A percentile compares a stretch with the other conserved stretches of the same genome.
phyloP scores from a whole-genome alignment of 2,329 filamentous ascomycete species.

The Fusarium sp. region DNA sequence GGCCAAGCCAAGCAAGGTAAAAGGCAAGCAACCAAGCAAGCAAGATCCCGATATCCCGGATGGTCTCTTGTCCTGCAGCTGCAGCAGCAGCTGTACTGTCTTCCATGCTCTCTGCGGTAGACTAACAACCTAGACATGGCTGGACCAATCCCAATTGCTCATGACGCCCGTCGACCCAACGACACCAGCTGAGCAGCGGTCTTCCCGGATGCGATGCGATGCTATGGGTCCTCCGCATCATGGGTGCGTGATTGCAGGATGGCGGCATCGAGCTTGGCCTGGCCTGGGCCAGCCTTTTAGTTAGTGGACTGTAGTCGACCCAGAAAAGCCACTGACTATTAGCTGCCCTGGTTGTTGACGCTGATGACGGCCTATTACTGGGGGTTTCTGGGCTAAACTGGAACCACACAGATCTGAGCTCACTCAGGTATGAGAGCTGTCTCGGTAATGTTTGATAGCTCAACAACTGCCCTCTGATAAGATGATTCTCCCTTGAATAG shows the following conservation, averaged over 20 bases:
- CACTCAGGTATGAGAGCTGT: neutral
- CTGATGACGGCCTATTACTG: neutral
- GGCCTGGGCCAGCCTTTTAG: constrained; percentile 9
- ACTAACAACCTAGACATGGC: constrained; percentile 6
- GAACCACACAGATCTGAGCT: neutral
- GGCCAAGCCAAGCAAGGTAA: constrained; percentile 31
- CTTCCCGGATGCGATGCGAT: constrained; percentile 24
- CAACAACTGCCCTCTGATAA: neutral
- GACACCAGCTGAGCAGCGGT: constrained; percentile 36
- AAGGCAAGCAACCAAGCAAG: constrained; percentile 32
- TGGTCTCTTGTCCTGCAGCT: constrained; percentile 3
- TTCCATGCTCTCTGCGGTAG: constrained; percentile 12
- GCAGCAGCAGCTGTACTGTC: constrained; percentile 1
- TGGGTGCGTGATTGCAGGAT: constrained; percentile 38
- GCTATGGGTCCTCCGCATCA: constrained; percentile 28
- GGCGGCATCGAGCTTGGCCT: constrained; percentile 28
- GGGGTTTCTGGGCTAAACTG: neutral
- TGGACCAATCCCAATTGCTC: constrained; percentile 8
- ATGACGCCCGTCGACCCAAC: neutral
- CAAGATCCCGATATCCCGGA: constrained; percentile 26
- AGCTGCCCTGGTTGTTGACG: constrained; percentile 8
- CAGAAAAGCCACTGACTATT: constrained; percentile 9
- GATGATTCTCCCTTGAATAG: constrained; percentile 1
- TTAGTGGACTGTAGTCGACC: neutral
- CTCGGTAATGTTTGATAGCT: neutral